Conservation (phyloP, 2,329 filamentous ascomycete species). For the Claviceps maximensis region DNA sequence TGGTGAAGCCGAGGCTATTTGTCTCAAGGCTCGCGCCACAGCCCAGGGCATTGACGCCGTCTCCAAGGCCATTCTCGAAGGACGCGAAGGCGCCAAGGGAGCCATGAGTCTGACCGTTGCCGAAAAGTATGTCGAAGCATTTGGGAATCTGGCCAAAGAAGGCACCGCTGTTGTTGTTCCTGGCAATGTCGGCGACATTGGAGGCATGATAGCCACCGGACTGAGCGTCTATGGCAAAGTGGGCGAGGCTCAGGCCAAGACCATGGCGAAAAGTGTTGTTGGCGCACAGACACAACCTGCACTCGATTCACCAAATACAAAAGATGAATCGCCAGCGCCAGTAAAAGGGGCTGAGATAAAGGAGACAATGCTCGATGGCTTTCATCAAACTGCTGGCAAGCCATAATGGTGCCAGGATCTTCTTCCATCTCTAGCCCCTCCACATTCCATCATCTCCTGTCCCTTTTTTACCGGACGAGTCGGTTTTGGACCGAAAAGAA, state of each 20-base stretch:
- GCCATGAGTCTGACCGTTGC: conserved; percentile 82
- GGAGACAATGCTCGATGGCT: conserved; percentile 27
- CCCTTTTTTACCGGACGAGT: background rate
- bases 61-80: conserved; percentile 58
- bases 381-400: conserved; percentile 23
- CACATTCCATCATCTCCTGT: background rate
- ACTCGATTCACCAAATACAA: conserved; percentile 8
- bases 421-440: background rate
- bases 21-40: conserved; percentile 73
- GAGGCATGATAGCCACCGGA: conserved; percentile 91
- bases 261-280: conserved; percentile 42
- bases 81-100: conserved; percentile 61
- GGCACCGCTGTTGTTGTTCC: conserved; percentile 92
- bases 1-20: conserved; percentile 89
- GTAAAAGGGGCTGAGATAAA: conserved; percentile 17
- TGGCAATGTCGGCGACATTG: conserved; percentile 92
- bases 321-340: conserved; percentile 6
- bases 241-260: conserved; percentile 61
- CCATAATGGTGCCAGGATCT: conserved; percentile 15
- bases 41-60: conserved; percentile 82
- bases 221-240: conserved; percentile 94
- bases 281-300: conserved; percentile 13
- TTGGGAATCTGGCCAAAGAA: conserved; percentile 83
- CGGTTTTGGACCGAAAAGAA: background rate
- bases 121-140: conserved; percentile 96